These are phyloP conservation scores for Helminthosporium solani DNA, from an alignment of 2,329 filamentous ascomycete genomes.

Conservation along the genomic window DNA sequence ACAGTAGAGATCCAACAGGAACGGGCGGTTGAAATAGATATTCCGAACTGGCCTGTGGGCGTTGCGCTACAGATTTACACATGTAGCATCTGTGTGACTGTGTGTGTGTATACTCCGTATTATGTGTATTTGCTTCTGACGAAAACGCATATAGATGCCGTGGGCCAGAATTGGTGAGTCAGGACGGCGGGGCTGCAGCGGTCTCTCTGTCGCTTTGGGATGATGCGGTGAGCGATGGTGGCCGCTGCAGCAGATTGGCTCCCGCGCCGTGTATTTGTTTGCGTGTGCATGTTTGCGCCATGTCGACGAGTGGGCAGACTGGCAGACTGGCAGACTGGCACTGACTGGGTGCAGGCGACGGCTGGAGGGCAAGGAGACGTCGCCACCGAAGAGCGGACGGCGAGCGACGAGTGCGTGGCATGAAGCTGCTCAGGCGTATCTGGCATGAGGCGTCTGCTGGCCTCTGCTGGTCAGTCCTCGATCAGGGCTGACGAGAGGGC, in stretches of 20 bases:
- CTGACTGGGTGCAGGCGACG: background rate
- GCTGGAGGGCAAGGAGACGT: background rate
- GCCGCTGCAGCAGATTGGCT: constrained; percentile 19
- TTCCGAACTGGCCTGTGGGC: too few species aligned
- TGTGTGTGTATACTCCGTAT: too few species aligned
- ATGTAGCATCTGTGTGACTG: too few species aligned
- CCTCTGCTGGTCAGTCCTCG: constrained; percentile 1
- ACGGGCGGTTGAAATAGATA: constrained; percentile 17
- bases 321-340: background rate
- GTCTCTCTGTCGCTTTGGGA: constrained; percentile 20
- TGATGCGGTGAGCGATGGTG: constrained; percentile 19
- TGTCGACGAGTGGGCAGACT: background rate
- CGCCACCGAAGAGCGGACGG: background rate
- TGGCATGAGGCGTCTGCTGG: constrained; percentile 4
- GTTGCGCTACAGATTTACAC: too few species aligned
- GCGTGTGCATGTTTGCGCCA: constrained; percentile 3
- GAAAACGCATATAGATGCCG: too few species aligned
- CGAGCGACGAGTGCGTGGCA: background rate
- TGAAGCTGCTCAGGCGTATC: constrained; percentile 1
- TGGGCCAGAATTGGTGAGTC: constrained; percentile 6
- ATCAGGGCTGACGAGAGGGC: constrained; percentile 8
- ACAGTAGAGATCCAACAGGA: constrained; percentile 22
- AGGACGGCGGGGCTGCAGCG: constrained; percentile 20
- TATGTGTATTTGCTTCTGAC: too few species aligned
- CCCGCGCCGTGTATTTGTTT: constrained; percentile 19